phyloP scores from a whole-genome alignment of 306 rosid genomes.

The Potentilla sterilis region DNA sequence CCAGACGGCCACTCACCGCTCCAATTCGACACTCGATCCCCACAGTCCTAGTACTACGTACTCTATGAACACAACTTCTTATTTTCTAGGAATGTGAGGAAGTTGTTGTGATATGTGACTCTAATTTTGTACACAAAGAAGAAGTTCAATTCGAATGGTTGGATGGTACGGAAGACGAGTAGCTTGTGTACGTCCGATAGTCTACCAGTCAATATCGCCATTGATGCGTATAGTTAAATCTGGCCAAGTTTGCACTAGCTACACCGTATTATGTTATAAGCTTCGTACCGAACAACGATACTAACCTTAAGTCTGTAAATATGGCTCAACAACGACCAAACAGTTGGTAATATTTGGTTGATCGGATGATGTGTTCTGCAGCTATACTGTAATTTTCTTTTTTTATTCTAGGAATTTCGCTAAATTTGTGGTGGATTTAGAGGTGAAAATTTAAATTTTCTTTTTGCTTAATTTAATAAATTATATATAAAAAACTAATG shows the following conservation, averaged over 20 bases:
- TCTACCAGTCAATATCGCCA: background rate
- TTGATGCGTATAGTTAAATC: background rate
- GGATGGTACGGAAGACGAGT: background rate
- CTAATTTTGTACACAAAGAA: background rate
- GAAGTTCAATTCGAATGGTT: background rate
- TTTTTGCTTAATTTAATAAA: too few species aligned
- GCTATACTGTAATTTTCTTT: too few species aligned
- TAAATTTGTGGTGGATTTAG: too few species aligned
- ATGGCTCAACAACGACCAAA: background rate
- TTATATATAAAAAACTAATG: too few species aligned
- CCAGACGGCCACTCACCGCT: too few species aligned
- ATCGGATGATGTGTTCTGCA: too few species aligned
- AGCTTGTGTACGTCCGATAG: background rate
- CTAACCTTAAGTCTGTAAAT: background rate
- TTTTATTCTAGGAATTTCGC: too few species aligned
- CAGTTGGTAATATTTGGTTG: too few species aligned
- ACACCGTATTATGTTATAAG: background rate
- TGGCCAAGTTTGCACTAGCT: background rate
- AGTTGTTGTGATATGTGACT: background rate
- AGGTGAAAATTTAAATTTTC: too few species aligned
- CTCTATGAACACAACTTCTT: background rate
- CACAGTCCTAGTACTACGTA: too few species aligned
- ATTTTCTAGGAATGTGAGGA: too few species aligned
- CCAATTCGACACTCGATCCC: too few species aligned
- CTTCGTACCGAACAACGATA: background rate